These are phyloP conservation scores for Phytophthora kernoviae DNA, from an alignment of 352 stramenopile genomes.

Conservation along the genomic window DNA sequence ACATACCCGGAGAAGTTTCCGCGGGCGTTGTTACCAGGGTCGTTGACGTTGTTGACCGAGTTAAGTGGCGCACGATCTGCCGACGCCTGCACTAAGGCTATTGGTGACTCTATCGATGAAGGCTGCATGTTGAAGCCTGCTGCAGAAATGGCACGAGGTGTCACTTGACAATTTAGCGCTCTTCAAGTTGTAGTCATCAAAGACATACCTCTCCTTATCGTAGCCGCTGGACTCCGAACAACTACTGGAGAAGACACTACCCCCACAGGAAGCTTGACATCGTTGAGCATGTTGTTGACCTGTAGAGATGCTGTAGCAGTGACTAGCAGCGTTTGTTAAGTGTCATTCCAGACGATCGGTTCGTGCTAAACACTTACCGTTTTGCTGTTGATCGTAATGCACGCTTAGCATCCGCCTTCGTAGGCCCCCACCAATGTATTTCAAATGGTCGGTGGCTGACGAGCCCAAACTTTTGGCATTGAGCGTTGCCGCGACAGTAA, in stretches of 20 bases:
- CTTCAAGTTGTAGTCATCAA: neutral
- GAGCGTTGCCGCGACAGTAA: constrained; percentile 58
- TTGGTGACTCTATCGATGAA: constrained; percentile 36
- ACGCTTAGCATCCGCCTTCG: constrained; percentile 53
- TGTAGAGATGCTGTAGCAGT: constrained; percentile 9
- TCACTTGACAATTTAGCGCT: neutral
- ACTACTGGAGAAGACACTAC: constrained; percentile 57
- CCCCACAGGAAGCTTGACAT: constrained; percentile 36
- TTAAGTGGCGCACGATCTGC: constrained; percentile 11
- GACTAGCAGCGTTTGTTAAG: neutral
- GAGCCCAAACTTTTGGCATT: constrained; percentile 19
- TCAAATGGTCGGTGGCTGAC: constrained; percentile 33
- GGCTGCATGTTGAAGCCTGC: constrained; percentile 45
- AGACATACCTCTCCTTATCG: constrained; percentile 37
- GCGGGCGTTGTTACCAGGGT: constrained; percentile 1
- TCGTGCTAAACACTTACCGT: constrained; percentile 19
- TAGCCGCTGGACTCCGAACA: constrained; percentile 34
- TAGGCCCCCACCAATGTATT: constrained; percentile 37
- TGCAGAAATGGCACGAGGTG: neutral
- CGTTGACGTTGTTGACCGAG: constrained; percentile 7
- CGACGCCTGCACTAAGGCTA: constrained; percentile 1
- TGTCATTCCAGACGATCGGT: neutral
- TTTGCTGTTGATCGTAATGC: constrained; percentile 60
- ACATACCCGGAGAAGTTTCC: constrained; percentile 51
- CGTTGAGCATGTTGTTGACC: constrained; percentile 18